Evolutionary conservation across 352 stramenopile genomes (phyloP), one percentile per base, ranked within the genome.

Genomic region (Aphanomyces stellatus): DNA sequence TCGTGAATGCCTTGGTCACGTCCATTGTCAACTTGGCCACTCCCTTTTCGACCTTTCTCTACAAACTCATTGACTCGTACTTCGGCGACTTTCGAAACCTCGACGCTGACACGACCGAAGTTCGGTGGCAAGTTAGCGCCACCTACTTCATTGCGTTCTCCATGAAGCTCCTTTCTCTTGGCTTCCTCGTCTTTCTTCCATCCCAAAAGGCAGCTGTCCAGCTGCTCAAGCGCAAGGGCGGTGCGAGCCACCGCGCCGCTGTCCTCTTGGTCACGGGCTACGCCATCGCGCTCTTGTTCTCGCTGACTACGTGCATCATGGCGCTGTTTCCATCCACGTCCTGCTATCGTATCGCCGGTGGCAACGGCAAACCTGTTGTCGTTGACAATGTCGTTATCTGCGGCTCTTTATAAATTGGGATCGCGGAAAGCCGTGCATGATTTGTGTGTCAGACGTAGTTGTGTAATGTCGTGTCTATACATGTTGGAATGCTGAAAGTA

Each of bases 1-100:
- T 78, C 31, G 88, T 82, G 2, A 90, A 91, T 62, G 76, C 74
- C 2, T 69, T 91, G 19, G 75, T 91, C 43, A 91, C 85, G n/a
- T 87, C 82, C 1, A 75, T 87, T 11, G 82, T 85, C 73, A 93
- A 89, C 64, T 75, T 91, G 24, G 80, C 81, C 3, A 71, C 46
- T 48, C 76, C 77, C 15, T 83, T 85, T 62, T 65, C 77, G 8
- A 74, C 69, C 28, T 76, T 66, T 30, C 72, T 83, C 30, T 76
- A 65, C 43, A 80, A 79, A 64, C 72, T 70, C 25, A 59, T 83
- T 30, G 74, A 81, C 31, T 70, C 69, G 30, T 57, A 67, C 5
- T 83, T 73, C 48, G 69, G 78, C 37, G 8, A 43, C 8, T 17
- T n/a, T n/a, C n/a, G n/a, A n/a, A n/a, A n/a, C n/a, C 37, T 8